Conservation (phyloP, 2,329 filamentous ascomycete genomes). For the Ophiostoma sp. region DNA sequence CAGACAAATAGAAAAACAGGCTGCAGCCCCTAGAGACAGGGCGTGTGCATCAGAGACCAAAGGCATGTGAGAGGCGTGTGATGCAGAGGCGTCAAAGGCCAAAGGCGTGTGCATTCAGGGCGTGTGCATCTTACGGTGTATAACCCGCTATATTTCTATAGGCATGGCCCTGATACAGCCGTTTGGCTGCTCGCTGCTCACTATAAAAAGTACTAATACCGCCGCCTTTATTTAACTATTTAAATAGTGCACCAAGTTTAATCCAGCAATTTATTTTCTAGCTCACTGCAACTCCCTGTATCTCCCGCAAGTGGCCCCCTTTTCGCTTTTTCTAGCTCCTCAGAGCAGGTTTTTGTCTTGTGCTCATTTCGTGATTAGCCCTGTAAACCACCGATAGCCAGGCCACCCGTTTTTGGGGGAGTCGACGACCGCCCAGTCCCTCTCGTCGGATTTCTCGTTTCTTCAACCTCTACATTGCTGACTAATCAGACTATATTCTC, state of each 20-base stretch:
- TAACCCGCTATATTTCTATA: background rate
- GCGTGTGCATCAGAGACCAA: constrained; percentile 6
- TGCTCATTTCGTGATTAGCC: constrained; percentile 10
- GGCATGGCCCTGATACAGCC: background rate
- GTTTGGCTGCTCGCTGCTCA: background rate
- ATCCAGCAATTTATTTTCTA: background rate
- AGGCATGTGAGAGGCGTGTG: background rate
- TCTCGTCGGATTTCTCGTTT: background rate
- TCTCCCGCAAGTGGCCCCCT: constrained; percentile 7
- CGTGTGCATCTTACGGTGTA: constrained; percentile 2
- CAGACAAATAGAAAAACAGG: background rate
- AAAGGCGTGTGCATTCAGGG: constrained; percentile 7
- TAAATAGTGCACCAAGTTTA: background rate
- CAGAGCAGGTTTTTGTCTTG: background rate
- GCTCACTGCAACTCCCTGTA: constrained; percentile 9
- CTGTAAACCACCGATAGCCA: constrained; percentile 9
- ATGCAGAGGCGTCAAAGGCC: background rate
- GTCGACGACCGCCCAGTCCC: constrained; percentile 12
- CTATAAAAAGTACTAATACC: background rate
- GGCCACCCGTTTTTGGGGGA: constrained; percentile 7
- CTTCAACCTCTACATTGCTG: background rate
- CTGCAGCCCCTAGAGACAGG: background rate
- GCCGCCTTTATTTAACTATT: background rate
- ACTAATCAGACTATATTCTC: constrained; percentile 1
- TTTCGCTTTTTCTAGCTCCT: background rate